Conservation (phyloP, 139 green algal genomes). For the Mesotaenium endlicherianum region DNA sequence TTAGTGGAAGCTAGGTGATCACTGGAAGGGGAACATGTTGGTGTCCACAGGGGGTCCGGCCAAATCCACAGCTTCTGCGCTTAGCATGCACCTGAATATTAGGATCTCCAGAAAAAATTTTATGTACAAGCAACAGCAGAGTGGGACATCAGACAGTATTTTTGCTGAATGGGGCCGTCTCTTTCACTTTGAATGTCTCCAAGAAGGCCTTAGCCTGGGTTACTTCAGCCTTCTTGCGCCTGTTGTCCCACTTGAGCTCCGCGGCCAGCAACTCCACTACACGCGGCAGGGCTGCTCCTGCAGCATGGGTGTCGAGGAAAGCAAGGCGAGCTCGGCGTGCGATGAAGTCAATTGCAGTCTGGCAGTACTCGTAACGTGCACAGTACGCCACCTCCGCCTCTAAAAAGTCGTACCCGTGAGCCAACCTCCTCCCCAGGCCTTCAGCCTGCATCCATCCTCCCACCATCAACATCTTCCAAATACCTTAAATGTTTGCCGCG, state of each 20-base stretch:
- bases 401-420: constrained; percentile 82
- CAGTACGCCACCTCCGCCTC: constrained; percentile 83
- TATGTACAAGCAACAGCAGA: too few relatives aligned
- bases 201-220: constrained; percentile 62
- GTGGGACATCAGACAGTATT: too few relatives aligned
- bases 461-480: too few relatives aligned
- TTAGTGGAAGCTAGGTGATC: too few relatives aligned
- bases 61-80: too few relatives aligned
- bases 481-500: too few relatives aligned
- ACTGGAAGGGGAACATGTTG: too few relatives aligned
- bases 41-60: too few relatives aligned
- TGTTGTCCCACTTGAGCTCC: constrained; percentile 62
- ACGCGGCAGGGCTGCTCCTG: constrained; percentile 68
- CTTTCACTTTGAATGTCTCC: constrained; percentile 59
- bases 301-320: constrained; percentile 85
- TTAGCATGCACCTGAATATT: too few relatives aligned
- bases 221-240: constrained; percentile 55
- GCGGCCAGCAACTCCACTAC: constrained; percentile 76
- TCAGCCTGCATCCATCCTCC: constrained; percentile 45
- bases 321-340: constrained; percentile 83
- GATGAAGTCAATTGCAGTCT: constrained; percentile 89
- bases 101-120: neutral
- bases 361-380: constrained; percentile 80
- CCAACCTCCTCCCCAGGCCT: constrained; percentile 71
- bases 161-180: neutral